Percentiles rank a stretch among this genome's conserved stretches.
phyloP scores from a whole-genome alignment of 192 early-diverging fungal genomes.

The Endogone sp. region DNA sequence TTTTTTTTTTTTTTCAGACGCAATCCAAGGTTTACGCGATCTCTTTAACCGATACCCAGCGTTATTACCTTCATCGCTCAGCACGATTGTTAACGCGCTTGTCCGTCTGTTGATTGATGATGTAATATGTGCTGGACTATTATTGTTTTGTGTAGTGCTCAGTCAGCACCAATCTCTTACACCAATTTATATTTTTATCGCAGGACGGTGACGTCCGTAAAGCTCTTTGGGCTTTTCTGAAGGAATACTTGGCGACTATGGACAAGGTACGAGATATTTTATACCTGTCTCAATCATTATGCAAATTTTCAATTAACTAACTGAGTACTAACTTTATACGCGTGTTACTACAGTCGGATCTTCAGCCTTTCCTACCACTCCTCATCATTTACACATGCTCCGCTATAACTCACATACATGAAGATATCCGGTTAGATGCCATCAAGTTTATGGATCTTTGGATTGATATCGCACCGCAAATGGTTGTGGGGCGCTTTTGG shows the following conservation, averaged over 20 bases:
- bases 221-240: constrained; percentile 27
- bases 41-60: constrained; percentile 40
- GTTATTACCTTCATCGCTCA: constrained; percentile 38
- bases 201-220: constrained; percentile 39
- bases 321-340: no score
- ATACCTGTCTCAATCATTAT: no score
- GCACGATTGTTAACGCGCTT: constrained; percentile 41
- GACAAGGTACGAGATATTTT: constrained; percentile 23
- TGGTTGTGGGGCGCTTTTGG: constrained; percentile 60
- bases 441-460: constrained; percentile 75
- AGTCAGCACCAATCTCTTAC: background rate
- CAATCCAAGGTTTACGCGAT: constrained; percentile 41
- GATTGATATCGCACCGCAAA: constrained; percentile 55
- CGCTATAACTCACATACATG: constrained; percentile 85
- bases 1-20: constrained; percentile 27
- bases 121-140: constrained; percentile 20
- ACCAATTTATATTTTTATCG: background rate
- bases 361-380: constrained; percentile 76
- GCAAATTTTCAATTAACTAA: no score
- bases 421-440: constrained; percentile 80
- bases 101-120: constrained; percentile 48
- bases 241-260: constrained; percentile 21
- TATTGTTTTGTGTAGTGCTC: no score
- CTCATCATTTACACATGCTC: constrained; percentile 79
- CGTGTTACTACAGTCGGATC: constrained; percentile 26